Base-by-base conservation (phyloP, 2,329 filamentous ascomycete species). In the Coleophoma crateriformis region DNA sequence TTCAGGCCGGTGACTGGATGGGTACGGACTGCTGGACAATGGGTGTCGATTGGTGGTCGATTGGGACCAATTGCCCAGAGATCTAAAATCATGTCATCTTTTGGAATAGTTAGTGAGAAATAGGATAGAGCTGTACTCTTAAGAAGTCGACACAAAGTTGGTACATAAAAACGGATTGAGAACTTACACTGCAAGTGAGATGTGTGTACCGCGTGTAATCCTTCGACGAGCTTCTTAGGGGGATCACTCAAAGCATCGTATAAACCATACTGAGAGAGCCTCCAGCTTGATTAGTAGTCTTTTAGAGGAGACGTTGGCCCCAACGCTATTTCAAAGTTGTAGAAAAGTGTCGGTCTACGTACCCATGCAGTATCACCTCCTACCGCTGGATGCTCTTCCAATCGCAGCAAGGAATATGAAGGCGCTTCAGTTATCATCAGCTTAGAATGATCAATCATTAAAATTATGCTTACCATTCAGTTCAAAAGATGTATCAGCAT, bases 351-450 rank as follows among this genome's bases (percentile, higher is more conserved):
- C 7, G 6, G 27, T 27, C 6, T 27, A 27, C 27, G 81, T 84
- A 58, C 53, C 56, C 56, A 43, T 77, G 74, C 1, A 88, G 90
- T 52, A 79, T 85, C 64, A 94, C 89, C 32, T 94, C 78, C 48
- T 88, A 75, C 64, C 91, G 94, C 39, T 0, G 75, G 74, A 50
- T 74, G 71, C 47, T 75, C 71, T 55, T 77, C 71, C 70, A 77
- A 77, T 15, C 73, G 66, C 11, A 78, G 62, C n/a, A 77, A 55
- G 1, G 73, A 76, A 52, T 76, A 77, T 1, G 68, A 72, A 0
- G 74, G 74, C 2, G 74, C 64, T 67, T 34, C 8, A 20, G n/a
- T 41, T 34, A 3, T 1, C 14, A 38, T 54, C 17, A 57, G 45
- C 27, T 20, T 7, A 41, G 32, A 10, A 17, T 27, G 42, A 15